Percentiles rank a stretch among this genome's conserved stretches.
Conservation (phyloP, 805 yeast genomes). For the Huiozyma sinensis region DNA sequence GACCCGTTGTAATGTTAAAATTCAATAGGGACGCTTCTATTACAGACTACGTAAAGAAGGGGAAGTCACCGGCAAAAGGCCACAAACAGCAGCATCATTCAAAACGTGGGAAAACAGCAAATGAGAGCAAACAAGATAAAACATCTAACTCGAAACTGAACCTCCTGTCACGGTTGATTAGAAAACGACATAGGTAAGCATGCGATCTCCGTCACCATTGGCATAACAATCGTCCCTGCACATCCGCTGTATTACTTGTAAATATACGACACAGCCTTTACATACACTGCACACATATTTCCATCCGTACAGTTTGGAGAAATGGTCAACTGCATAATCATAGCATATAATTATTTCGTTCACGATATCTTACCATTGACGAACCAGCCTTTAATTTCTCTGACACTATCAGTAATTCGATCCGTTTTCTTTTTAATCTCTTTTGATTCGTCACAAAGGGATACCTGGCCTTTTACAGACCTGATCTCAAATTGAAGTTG, state of each 20-base stretch:
- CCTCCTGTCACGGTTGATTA: neutral
- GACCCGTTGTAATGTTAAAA: neutral
- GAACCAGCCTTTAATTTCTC: conserved; percentile 34
- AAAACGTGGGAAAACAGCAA: too few relatives aligned
- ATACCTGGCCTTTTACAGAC: conserved; percentile 16
- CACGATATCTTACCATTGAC: conserved; percentile 29
- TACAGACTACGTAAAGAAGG: neutral
- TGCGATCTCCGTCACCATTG: neutral
- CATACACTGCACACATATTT: too few relatives aligned
- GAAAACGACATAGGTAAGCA: neutral
- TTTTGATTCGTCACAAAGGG: conserved; percentile 7
- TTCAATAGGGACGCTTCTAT: neutral
- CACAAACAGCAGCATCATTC: neutral
- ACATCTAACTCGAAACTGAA: neutral
- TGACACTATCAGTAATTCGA: conserved; percentile 22
- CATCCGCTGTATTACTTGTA: too few relatives aligned
- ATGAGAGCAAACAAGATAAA: neutral
- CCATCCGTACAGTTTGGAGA: neutral
- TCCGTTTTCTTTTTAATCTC: conserved; percentile 2
- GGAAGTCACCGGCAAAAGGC: neutral
- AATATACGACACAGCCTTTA: too few relatives aligned
- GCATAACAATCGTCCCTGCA: too few relatives aligned
- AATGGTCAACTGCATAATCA: neutral
- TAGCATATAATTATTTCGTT: neutral
- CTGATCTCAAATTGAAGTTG: conserved; percentile 24